phyloP scores from a whole-genome alignment of 495 filamentous ascomycete species.

The Letharia lupina region DNA sequence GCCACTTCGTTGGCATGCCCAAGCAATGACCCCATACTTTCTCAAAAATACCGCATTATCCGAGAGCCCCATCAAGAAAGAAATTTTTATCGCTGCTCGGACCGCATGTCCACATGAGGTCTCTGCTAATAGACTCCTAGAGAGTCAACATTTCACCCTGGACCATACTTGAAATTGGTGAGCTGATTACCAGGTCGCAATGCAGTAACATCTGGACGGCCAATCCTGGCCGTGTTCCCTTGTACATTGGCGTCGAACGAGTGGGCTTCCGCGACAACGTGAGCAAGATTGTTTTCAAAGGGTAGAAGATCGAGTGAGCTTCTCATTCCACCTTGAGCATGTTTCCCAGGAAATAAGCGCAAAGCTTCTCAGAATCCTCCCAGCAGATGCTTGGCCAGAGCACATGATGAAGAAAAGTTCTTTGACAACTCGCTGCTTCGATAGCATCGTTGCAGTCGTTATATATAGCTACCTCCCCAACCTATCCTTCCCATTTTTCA shows the following conservation, averaged over 20 bases:
- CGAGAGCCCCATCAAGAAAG: neutral
- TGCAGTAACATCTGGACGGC: neutral
- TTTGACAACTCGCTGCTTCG: neutral
- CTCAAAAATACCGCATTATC: no score
- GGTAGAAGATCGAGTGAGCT: neutral
- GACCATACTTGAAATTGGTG: neutral
- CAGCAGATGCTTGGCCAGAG: neutral
- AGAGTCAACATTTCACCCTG: neutral
- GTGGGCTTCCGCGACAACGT: neutral
- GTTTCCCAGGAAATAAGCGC: neutral
- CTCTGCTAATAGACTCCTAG: neutral
- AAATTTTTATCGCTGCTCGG: no score
- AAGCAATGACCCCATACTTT: neutral
- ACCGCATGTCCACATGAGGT: neutral
- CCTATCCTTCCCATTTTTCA: neutral
- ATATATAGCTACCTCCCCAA: neutral
- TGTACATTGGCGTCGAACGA: neutral
- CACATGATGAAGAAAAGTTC: neutral
- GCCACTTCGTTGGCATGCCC: neutral
- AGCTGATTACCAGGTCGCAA: neutral
- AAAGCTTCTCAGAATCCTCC: neutral
- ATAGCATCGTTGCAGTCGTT: neutral
- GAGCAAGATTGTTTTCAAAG: neutral
- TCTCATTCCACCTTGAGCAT: neutral
- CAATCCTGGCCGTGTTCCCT: neutral